phyloP scores from a whole-genome alignment of 2,329 filamentous ascomycete species.

The Fusarium sororula region DNA sequence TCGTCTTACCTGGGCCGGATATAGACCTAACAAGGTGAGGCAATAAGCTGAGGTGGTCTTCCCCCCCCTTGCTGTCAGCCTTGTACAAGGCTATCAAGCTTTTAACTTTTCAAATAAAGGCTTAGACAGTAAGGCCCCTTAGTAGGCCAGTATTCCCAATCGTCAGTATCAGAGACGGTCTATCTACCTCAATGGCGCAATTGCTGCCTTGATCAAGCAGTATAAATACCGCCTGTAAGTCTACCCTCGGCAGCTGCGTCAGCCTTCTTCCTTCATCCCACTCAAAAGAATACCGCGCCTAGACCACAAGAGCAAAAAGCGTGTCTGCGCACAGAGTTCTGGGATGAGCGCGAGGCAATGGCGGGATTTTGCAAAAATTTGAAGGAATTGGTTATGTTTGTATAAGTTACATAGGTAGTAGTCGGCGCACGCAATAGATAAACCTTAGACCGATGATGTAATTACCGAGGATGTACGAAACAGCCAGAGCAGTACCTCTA shows the following conservation, averaged over 20 bases:
- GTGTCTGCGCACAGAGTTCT: no score
- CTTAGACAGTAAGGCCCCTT: not conserved
- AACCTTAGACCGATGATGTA: constrained; percentile 28
- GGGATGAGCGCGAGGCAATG: no score
- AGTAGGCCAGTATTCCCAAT: not conserved
- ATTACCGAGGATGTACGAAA: constrained; percentile 33
- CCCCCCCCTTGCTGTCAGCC: not conserved
- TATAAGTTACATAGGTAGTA: no score
- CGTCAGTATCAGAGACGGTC: not conserved
- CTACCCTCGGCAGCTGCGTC: not conserved
- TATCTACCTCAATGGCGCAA: not conserved
- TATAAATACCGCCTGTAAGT: not conserved
- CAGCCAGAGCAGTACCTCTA: not conserved
- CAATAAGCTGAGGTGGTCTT: no score
- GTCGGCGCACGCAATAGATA: not conserved
- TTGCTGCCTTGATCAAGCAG: not conserved
- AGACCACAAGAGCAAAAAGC: no score
- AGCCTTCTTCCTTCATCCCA: no score
- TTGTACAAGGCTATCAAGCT: not conserved
- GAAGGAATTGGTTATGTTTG: no score
- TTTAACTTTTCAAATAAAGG: not conserved
- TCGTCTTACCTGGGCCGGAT: no score
- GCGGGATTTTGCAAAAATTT: no score
- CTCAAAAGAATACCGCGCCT: no score
- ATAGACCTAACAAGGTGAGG: no score